Base-by-base conservation (phyloP, 2,329 filamentous ascomycete species). In the Cladosporium sp. region DNA sequence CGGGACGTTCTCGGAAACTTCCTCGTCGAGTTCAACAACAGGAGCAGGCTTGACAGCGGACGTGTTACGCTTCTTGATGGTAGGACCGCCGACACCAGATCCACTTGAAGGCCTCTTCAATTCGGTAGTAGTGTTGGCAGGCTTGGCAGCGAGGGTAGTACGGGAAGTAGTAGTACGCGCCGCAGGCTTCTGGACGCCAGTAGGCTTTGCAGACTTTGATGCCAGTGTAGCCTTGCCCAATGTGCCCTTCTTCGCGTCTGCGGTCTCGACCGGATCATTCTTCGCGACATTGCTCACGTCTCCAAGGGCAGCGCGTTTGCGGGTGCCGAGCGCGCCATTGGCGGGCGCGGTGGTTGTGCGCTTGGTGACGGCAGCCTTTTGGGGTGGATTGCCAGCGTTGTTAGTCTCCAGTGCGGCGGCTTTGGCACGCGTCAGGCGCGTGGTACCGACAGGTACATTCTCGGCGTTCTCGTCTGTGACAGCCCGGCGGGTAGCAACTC, bases 221-320 rank as follows among this genome's bases (percentile, higher is more conserved):
- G 92, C 86, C 32, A 93, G 82, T 65, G 88, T 88, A 66, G 81
- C 81, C 81, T 93, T 90, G 44, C 71, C 70, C 41, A 77, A 44
- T 47, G 70, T 67, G 59, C 75, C 74, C 74, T 85, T 89, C 76
- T 83, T 84, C 49, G 80, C 80, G 44, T 83, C 78, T 55, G 83
- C 81, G 84, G 96, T 97, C 59, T 78, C 76, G 66, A 80, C 82
- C 6, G 80, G 84, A 64, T 92, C 91, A 58, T 86, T 85, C 79
- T 97, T 98, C 74, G 88, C 88, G 70, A 96, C 90, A 81, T 99
- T 99, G 86, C 93, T 98, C 73, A 97, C 91, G 82, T 99, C 95
- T 66, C 92, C 93, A 44, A 99, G 86, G 59, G 92, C 93, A 73
- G 90, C 87, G 76, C 95, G 92, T 82, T 91, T 95, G 83, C 77